Percentiles rank a stretch among this genome's conserved stretches.
Evolutionary conservation across 176 grass and related monocot species (phyloP).

Genomic region (Oryza meyeriana): DNA sequence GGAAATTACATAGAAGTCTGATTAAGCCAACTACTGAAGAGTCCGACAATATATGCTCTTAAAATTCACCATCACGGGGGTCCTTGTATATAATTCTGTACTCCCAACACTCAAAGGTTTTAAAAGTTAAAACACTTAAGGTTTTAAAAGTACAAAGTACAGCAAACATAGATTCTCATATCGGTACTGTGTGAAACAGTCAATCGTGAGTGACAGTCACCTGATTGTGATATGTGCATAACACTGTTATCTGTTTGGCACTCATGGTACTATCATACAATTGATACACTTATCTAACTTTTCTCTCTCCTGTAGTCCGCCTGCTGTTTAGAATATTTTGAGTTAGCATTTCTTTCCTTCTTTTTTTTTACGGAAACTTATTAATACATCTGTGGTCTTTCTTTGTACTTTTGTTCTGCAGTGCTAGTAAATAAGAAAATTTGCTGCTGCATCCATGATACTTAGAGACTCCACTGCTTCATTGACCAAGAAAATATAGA

Average conservation of each 20-base stretch:
- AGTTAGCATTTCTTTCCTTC: slow-evolving; percentile 24
- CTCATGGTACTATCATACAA: background rate
- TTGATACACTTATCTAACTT: background rate
- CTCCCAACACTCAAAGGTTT: background rate
- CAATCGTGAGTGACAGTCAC: background rate
- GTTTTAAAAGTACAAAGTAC: slow-evolving; percentile 14
- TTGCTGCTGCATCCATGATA: background rate
- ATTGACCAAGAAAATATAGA: slow-evolving; percentile 22
- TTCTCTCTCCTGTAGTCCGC: background rate
- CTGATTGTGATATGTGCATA: background rate
- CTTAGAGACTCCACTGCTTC: slow-evolving; percentile 11
- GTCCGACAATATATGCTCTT: background rate
- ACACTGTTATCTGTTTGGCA: background rate
- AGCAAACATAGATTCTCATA: background rate
- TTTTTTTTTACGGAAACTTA: background rate
- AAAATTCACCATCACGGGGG: slow-evolving; percentile 14
- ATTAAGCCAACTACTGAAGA: slow-evolving; percentile 11
- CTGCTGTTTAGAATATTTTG: background rate
- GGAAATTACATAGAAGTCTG: slow-evolving; percentile 18
- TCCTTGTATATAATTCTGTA: background rate
- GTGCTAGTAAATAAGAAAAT: slow-evolving; percentile 19
- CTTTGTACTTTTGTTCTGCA: slow-evolving; percentile 8
- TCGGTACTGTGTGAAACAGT: background rate
- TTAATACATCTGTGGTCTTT: slow-evolving; percentile 2
- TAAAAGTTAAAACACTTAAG: background rate